phyloP scores from a whole-genome alignment of 306 rosid genomes.

The Cicer pinnatifidum region DNA sequence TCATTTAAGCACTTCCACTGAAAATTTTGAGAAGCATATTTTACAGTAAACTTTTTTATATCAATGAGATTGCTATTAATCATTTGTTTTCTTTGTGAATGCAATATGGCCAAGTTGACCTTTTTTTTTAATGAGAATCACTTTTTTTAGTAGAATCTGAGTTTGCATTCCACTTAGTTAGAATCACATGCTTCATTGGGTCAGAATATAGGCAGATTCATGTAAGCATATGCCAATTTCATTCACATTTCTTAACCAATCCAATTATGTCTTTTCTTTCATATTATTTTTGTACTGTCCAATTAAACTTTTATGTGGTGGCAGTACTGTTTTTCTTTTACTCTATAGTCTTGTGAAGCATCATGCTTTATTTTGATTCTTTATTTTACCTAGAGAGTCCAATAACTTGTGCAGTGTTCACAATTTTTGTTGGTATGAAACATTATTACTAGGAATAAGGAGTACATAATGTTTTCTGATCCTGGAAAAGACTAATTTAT shows the following conservation, averaged over 20 bases:
- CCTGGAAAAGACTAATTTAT: not conserved
- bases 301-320: constrained; percentile 49
- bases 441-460: constrained; percentile 41
- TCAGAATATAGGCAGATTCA: constrained; percentile 53
- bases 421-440: constrained; percentile 27
- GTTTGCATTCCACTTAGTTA: constrained; percentile 77
- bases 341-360: constrained; percentile 44
- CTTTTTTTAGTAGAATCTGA: constrained; percentile 69
- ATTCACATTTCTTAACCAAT: constrained; percentile 48
- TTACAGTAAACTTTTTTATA: constrained; percentile 38
- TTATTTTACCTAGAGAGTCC: constrained; percentile 48
- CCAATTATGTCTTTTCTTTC: constrained; percentile 18
- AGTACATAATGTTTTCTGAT: not conserved
- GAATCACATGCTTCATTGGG: constrained; percentile 61
- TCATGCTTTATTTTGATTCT: constrained; percentile 60
- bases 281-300: constrained; percentile 12
- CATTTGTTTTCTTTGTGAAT: constrained; percentile 43
- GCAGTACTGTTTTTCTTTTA: constrained; percentile 50
- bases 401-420: constrained; percentile 35
- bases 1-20: constrained; percentile 59
- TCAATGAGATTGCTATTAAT: constrained; percentile 22
- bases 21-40: constrained; percentile 42
- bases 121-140: constrained; percentile 36
- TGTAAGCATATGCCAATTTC: constrained; percentile 48
- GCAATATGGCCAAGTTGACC: constrained; percentile 69